Evolutionary conservation across 768 basidiomycete genomes (phyloP).

Genomic region (Panellus pusillus): DNA sequence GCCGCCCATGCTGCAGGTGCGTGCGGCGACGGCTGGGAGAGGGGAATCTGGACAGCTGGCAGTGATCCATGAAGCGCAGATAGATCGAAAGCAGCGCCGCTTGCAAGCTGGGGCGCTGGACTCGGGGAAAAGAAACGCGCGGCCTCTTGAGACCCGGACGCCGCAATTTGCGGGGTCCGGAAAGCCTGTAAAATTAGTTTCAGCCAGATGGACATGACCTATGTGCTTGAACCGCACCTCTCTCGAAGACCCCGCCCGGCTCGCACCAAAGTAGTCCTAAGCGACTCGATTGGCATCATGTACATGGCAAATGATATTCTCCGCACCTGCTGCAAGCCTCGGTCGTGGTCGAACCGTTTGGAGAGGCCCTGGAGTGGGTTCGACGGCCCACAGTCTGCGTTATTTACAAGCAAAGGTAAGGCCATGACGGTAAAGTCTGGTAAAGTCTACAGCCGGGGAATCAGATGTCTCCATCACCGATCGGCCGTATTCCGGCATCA

Average conservation of each 20-base stretch:
- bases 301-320: not conserved
- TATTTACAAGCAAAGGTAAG: constrained; percentile 73
- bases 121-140: constrained; percentile 62
- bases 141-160: constrained; percentile 58
- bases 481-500: no score
- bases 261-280: constrained; percentile 71
- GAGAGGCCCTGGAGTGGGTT: constrained; percentile 81
- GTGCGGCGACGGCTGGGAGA: constrained; percentile 18
- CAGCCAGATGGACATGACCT: not conserved
- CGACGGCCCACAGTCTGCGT: constrained; percentile 81
- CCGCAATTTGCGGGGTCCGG: constrained; percentile 49
- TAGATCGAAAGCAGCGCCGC: constrained; percentile 55
- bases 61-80: constrained; percentile 52
- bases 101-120: constrained; percentile 34
- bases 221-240: constrained; percentile 43
- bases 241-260: constrained; percentile 60
- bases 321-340: constrained; percentile 74
- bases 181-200: constrained; percentile 46
- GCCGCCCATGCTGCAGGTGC: constrained; percentile 54
- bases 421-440: constrained; percentile 50
- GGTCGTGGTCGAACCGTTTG: constrained; percentile 77
- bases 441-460: constrained; percentile 3
- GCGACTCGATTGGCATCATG: not conserved
- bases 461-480: not conserved
- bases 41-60: constrained; percentile 27